These are phyloP conservation scores for Acer campestre DNA, from an alignment of 345 rosid genomes.

Conservation along the genomic window DNA sequence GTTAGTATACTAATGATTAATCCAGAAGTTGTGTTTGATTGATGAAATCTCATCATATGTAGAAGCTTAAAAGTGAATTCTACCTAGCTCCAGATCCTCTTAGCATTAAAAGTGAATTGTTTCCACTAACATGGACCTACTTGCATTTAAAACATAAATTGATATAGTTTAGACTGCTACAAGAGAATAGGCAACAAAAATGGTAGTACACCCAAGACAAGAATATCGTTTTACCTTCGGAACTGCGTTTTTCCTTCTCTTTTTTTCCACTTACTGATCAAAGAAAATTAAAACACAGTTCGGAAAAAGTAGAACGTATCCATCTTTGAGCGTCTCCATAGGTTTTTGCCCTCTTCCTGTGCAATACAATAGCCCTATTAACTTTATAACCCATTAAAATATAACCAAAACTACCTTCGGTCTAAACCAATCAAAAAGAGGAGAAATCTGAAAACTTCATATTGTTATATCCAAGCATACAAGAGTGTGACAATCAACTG, in stretches of 20 bases:
- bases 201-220: not conserved
- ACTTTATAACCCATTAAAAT: conserved; percentile 2
- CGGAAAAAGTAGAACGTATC: not conserved
- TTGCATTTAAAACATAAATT: not conserved
- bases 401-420: not conserved
- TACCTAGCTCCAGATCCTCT: not conserved
- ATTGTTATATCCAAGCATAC: not conserved
- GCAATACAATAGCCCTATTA: not conserved
- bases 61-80: no score
- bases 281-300: not conserved
- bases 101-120: not conserved
- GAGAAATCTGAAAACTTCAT: not conserved
- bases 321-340: not conserved
- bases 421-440: not conserved
- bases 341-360: not conserved
- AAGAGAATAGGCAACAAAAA: not conserved
- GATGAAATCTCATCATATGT: no score
- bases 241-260: not conserved
- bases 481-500: not conserved
- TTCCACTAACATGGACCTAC: not conserved
- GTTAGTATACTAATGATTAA: no score
- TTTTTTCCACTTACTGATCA: not conserved
- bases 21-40: no score
- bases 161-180: not conserved
- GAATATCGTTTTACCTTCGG: not conserved